A percentile compares a stretch with the other conserved stretches of the same genome.
Conservation (phyloP, 2,329 filamentous ascomycete genomes). For the Chrysosporium keratinophilum region DNA sequence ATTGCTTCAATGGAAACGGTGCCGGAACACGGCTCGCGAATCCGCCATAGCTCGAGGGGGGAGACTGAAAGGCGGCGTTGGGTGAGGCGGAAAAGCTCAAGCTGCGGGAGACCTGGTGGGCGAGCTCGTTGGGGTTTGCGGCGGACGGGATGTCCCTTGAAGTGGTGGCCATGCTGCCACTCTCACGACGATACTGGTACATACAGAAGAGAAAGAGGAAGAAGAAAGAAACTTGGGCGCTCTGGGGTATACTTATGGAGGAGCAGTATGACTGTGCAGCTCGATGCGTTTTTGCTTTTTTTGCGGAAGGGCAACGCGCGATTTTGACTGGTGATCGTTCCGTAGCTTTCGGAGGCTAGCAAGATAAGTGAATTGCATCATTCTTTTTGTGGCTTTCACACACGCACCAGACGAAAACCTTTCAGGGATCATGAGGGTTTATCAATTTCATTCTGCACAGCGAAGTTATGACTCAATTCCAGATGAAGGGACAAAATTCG, state of each 20-base stretch:
- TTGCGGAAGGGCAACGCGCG: background rate
- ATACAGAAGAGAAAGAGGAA: conserved; percentile 5
- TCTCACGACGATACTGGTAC: conserved; percentile 7
- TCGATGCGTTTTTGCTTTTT: conserved; percentile 1
- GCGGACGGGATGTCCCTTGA: conserved; percentile 27
- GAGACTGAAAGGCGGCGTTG: conserved; percentile 62
- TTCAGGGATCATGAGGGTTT: background rate
- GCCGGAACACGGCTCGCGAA: conserved; percentile 34
- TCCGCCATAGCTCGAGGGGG: conserved; percentile 51
- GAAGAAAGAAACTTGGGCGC: conserved; percentile 3
- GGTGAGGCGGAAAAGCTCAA: conserved; percentile 66
- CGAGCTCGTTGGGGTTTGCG: conserved; percentile 22
- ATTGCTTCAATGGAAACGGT: conserved; percentile 47
- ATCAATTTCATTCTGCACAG: too few relatives aligned
- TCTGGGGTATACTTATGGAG: background rate
- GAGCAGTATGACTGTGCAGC: background rate
- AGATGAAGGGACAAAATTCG: background rate
- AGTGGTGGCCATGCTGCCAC: conserved; percentile 23
- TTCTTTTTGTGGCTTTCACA: background rate
- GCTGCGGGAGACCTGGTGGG: conserved; percentile 46
- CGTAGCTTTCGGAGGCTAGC: conserved; percentile 5
- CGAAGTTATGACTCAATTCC: background rate
- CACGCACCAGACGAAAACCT: conserved; percentile 7
- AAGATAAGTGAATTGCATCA: conserved; percentile 5
- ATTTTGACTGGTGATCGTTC: conserved; percentile 3